These are phyloP conservation scores for Plasmodium blacklocki DNA, from an alignment of 169 alveolate species.

Conservation along the genomic window DNA sequence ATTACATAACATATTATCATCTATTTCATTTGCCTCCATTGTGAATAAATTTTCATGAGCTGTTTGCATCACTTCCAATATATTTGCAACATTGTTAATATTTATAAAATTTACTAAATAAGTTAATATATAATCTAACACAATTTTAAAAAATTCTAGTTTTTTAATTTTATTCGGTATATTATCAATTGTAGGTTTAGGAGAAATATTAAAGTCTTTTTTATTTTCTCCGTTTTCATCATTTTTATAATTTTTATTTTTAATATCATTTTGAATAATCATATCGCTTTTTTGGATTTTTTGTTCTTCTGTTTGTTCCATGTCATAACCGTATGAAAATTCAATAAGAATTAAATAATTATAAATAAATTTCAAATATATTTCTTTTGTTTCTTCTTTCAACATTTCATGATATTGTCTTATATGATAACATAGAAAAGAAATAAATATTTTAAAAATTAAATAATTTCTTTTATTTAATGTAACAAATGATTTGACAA, in stretches of 20 bases:
- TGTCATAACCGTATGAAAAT: neutral
- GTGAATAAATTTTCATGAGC: slow-evolving; percentile 12
- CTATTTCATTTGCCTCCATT: neutral
- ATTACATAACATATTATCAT: slow-evolving; percentile 4
- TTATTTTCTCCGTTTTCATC: neutral
- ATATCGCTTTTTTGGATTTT: neutral
- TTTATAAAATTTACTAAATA: slow-evolving; percentile 18
- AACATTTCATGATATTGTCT: slow-evolving; percentile 20
- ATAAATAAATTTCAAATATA: slow-evolving; percentile 38
- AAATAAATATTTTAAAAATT: slow-evolving; percentile 36
- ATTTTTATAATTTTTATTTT: neutral
- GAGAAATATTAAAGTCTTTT: neutral
- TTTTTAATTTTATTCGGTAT: neutral
- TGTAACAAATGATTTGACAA: slow-evolving; percentile 10
- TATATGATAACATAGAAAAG: slow-evolving; percentile 35
- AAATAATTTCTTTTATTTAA: slow-evolving; percentile 17
- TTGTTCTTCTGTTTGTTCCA: neutral
- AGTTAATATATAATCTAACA: slow-evolving; percentile 23
- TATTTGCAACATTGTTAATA: slow-evolving; percentile 21
- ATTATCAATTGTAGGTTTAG: neutral
- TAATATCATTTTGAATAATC: neutral
- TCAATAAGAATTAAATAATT: slow-evolving; percentile 33
- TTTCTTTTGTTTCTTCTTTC: slow-evolving; percentile 62
- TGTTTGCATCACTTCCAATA: slow-evolving; percentile 26
- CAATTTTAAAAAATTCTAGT: slow-evolving; percentile 10